phyloP scores from a whole-genome alignment of 2,329 filamentous ascomycete species.

The Phyllosticta capitalensis region DNA sequence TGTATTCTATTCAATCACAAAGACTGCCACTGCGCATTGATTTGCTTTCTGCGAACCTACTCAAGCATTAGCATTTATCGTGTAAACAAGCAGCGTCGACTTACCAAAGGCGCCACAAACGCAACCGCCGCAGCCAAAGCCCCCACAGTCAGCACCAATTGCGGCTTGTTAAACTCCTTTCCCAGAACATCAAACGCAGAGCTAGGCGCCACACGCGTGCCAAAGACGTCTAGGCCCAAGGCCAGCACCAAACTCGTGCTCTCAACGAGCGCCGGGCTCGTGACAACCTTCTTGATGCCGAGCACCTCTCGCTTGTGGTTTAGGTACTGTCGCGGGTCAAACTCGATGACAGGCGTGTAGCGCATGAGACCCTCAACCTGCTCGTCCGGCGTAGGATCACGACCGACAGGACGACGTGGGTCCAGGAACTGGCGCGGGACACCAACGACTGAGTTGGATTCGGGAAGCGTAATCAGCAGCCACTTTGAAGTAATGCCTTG shows the following conservation, averaged over 20 bases:
- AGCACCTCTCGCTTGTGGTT: conserved; percentile 76
- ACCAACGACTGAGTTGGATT: conserved; percentile 63
- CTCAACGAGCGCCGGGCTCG: conserved; percentile 72
- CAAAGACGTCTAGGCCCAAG: conserved; percentile 82
- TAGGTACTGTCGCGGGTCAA: conserved; percentile 71
- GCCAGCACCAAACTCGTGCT: conserved; percentile 87
- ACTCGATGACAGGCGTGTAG: conserved; percentile 69
- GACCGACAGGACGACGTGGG: conserved; percentile 73
- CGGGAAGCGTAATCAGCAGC: conserved; percentile 68
- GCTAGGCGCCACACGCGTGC: conserved; percentile 77
- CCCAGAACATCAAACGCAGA: conserved; percentile 86
- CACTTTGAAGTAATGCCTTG: conserved; percentile 85
- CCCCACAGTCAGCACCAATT: conserved; percentile 72
- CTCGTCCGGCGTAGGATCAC: conserved; percentile 72
- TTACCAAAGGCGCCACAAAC: conserved; percentile 76
- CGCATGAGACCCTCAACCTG: conserved; percentile 70
- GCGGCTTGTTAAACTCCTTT: conserved; percentile 85
- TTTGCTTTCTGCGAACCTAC: conserved; percentile 53
- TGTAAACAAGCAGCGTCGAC: conserved; percentile 25
- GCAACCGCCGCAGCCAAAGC: conserved; percentile 69
- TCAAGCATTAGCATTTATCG: conserved; percentile 15
- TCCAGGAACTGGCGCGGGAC: conserved; percentile 74
- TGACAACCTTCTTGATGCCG: conserved; percentile 63
- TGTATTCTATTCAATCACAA: conserved; percentile 18
- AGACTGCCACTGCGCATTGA: conserved; percentile 52